These are phyloP conservation scores for Corrigiola litoralis DNA, from an alignment of 179 eudicot genomes.

Conservation along the genomic window DNA sequence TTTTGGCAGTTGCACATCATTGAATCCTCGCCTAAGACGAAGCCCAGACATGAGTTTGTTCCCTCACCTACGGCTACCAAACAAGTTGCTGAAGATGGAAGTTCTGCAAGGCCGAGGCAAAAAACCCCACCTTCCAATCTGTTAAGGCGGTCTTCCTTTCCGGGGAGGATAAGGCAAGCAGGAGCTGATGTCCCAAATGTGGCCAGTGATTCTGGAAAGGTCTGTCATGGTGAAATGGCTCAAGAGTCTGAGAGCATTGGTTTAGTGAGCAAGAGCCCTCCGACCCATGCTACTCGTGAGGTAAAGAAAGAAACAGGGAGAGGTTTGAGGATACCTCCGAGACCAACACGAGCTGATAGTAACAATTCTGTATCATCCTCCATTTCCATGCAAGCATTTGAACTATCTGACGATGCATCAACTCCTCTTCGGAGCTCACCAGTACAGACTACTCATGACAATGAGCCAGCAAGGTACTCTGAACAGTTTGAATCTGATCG, in stretches of 20 bases:
- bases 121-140: slow-evolving; percentile 74
- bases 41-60: slow-evolving; percentile 58
- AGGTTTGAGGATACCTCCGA: slow-evolving; percentile 25
- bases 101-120: slow-evolving; percentile 44
- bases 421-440: slow-evolving; percentile 33
- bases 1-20: slow-evolving; percentile 52
- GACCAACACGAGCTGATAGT: slow-evolving; percentile 49
- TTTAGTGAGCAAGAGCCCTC: slow-evolving; percentile 19
- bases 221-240: slow-evolving; percentile 29
- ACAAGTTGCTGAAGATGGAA: slow-evolving; percentile 52
- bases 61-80: slow-evolving; percentile 42
- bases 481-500: slow-evolving; percentile 33
- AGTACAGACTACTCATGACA: slow-evolving; percentile 32
- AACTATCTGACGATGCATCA: slow-evolving; percentile 63
- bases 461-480: slow-evolving; percentile 27
- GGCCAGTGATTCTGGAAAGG: slow-evolving; percentile 28
- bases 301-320: slow-evolving; percentile 27
- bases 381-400: slow-evolving; percentile 68
- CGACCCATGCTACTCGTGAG: slow-evolving; percentile 30
- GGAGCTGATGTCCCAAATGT: slow-evolving; percentile 36
- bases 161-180: slow-evolving; percentile 42
- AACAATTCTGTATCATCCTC: slow-evolving; percentile 69
- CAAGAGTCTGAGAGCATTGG: slow-evolving; percentile 31
- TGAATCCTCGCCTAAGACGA: slow-evolving; percentile 70
- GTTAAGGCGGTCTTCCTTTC: slow-evolving; percentile 52